Conservation (phyloP, 495 filamentous ascomycete genomes). For the Aspergillus sclerotioniger region DNA sequence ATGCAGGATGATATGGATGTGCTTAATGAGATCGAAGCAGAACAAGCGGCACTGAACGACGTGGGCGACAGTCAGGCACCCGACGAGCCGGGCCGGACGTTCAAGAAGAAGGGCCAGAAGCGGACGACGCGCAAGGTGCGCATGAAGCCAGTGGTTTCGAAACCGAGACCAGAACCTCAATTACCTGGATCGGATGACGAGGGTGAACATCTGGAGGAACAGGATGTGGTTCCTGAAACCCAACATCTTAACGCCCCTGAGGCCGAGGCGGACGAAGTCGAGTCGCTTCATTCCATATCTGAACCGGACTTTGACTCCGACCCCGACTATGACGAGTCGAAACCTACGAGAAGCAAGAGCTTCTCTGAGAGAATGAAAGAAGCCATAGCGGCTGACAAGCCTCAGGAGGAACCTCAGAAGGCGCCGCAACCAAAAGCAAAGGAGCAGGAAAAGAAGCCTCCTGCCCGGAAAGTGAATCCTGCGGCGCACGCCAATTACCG, state of each 20-base stretch:
- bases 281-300: conserved; percentile 34
- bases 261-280: conserved; percentile 25
- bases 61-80: conserved; percentile 63
- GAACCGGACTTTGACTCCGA: conserved; percentile 36
- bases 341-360: conserved; percentile 31
- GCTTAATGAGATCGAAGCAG: conserved; percentile 75
- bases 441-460: conserved; percentile 51
- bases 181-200: conserved; percentile 11
- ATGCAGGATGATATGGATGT: conserved; percentile 78
- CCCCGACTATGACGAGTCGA: conserved; percentile 33
- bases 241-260: conserved; percentile 23
- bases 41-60: conserved; percentile 38
- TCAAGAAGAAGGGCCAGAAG: conserved; percentile 94
- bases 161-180: conserved; percentile 32
- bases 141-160: conserved; percentile 58
- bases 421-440: conserved; percentile 27
- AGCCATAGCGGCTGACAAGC: conserved; percentile 30
- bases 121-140: conserved; percentile 75
- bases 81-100: conserved; percentile 57
- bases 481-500: conserved; percentile 81
- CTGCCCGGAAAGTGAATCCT: conserved; percentile 65
- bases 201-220: conserved; percentile 27
- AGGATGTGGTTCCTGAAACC: conserved; percentile 33
- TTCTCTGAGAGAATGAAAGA: conserved; percentile 48
- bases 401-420: conserved; percentile 24